These are phyloP conservation scores for Pleurotus tuber-regium DNA, from an alignment of 768 basidiomycete species.

Conservation along the genomic window DNA sequence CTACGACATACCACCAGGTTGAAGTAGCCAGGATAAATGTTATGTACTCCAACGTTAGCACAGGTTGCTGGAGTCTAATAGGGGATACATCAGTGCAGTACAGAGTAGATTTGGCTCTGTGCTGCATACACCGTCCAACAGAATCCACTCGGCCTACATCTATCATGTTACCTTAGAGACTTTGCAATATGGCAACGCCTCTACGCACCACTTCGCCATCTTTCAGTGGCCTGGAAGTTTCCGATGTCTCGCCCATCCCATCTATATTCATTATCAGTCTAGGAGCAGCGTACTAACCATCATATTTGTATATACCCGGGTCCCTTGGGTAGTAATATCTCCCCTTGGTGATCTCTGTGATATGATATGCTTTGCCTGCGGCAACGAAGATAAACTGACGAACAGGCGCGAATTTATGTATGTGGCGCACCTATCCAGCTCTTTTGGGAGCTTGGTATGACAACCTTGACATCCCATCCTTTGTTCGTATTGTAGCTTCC, in stretches of 20 bases:
- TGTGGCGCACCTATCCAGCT: conserved; percentile 85
- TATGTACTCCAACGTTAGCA: conserved; percentile 87
- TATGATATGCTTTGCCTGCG: conserved; percentile 77
- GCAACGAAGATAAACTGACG: background rate
- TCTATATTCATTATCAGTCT: conserved; percentile 32
- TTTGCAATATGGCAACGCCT: background rate
- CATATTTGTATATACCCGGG: conserved; percentile 35
- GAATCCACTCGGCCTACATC: conserved; percentile 77
- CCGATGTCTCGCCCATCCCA: conserved; percentile 65
- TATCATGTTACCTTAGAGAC: background rate
- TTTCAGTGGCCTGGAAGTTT: conserved; percentile 59
- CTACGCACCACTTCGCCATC: conserved; percentile 64
- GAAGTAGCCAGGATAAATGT: conserved; percentile 79
- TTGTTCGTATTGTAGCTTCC: conserved; percentile 44
- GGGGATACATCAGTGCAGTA: conserved; percentile 7
- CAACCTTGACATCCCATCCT: conserved; percentile 83
- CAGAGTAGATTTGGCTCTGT: conserved; percentile 3
- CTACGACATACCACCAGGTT: conserved; percentile 76
- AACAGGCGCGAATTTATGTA: too few species aligned
- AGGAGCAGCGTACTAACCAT: conserved; percentile 3
- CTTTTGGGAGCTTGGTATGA: conserved; percentile 78
- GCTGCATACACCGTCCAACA: conserved; percentile 73
- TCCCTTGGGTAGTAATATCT: conserved; percentile 73
- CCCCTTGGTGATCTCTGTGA: conserved; percentile 69
- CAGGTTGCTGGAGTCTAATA: conserved; percentile 89